These are phyloP conservation scores for Amaranthus cruentus DNA, from an alignment of 148 eudicot species.

Conservation along the genomic window DNA sequence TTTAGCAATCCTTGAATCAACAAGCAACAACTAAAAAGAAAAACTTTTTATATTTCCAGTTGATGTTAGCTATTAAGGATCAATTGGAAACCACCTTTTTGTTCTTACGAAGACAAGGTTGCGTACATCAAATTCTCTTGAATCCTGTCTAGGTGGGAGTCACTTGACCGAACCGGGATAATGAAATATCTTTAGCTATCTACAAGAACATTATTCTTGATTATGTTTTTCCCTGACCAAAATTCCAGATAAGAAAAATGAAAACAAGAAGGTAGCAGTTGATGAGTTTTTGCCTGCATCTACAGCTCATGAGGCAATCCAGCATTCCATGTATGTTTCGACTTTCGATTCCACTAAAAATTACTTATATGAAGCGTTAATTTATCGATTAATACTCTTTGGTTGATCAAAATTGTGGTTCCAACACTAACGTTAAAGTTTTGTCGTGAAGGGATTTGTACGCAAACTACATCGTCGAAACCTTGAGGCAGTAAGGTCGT, in stretches of 20 bases:
- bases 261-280: slow-evolving; percentile 61
- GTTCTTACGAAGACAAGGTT: too few relatives aligned
- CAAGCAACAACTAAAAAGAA: too few relatives aligned
- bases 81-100: too few relatives aligned
- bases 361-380: neutral
- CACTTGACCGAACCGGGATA: too few relatives aligned
- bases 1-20: too few relatives aligned
- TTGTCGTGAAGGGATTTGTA: slow-evolving; percentile 42
- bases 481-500: slow-evolving; percentile 36
- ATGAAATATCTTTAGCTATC: neutral
- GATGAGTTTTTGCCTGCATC: slow-evolving; percentile 51
- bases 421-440: neutral
- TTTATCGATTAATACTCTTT: neutral
- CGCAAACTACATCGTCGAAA: slow-evolving; percentile 48
- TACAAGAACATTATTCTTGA: neutral
- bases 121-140: too few relatives aligned
- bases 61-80: too few relatives aligned
- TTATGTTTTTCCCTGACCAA: slow-evolving; percentile 4
- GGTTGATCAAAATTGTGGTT: neutral
- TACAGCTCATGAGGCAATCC: slow-evolving; percentile 42
- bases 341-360: neutral
- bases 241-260: slow-evolving; percentile 52
- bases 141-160: too few relatives aligned
- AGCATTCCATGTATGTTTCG: slow-evolving; percentile 47
- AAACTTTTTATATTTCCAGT: too few relatives aligned